A percentile compares a stretch with the other conserved stretches of the same genome.
Conservation (phyloP, 139 green algal species). For the Marvania coccoides region DNA sequence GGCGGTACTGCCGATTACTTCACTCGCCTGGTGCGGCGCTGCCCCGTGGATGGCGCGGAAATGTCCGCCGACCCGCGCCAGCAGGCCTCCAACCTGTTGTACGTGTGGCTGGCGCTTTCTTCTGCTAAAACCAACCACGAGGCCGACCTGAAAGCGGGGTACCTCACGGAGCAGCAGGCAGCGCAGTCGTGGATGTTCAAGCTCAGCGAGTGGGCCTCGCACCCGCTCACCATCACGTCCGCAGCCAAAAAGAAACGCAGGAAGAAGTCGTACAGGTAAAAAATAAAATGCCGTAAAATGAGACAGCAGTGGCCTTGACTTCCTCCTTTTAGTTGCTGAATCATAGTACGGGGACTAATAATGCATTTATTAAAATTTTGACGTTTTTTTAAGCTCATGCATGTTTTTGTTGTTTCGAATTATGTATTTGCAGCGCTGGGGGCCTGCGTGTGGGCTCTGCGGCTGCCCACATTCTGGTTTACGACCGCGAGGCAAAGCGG, state of each 20-base stretch:
- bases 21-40: conserved; percentile 20
- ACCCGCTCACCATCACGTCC: conserved; percentile 12
- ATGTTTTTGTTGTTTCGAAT: too few species aligned
- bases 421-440: conserved; percentile 11
- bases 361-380: too few species aligned
- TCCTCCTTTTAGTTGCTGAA: too few species aligned
- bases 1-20: not conserved
- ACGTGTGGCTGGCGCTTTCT: conserved; percentile 28
- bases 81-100: conserved; percentile 38
- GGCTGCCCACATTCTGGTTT: conserved; percentile 36
- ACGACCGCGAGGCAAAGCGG: conserved; percentile 23
- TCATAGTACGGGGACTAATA: too few species aligned
- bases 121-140: too few species aligned
- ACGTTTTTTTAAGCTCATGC: too few species aligned
- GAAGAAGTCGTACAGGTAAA: conserved; percentile 15
- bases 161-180: conserved; percentile 30
- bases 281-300: too few species aligned
- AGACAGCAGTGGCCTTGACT: too few species aligned
- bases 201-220: conserved; percentile 38
- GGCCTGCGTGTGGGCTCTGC: conserved; percentile 19
- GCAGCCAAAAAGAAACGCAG: not conserved
- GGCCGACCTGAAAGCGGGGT: conserved; percentile 17
- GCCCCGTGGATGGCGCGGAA: conserved; percentile 36
- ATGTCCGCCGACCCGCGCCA: conserved; percentile 14
- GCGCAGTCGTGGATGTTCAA: conserved; percentile 35